Evolutionary conservation across 106 monocot species (phyloP).

Genomic region (Dactylorhiza incarnata): DNA sequence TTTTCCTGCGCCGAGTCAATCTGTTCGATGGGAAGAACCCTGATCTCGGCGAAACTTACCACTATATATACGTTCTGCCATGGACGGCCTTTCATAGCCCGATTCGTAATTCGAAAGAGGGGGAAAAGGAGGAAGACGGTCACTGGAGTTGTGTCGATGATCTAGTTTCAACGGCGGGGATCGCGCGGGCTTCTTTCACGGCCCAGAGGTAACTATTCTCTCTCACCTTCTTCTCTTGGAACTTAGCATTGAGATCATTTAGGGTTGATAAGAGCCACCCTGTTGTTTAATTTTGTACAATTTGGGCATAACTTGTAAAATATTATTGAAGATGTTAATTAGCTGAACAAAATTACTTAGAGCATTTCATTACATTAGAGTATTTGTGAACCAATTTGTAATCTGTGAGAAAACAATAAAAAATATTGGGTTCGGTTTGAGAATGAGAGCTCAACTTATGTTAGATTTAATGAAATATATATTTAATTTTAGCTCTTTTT

Average conservation of each 20-base stretch:
- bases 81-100: neutral
- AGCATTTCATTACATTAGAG: no score
- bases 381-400: no score
- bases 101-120: neutral
- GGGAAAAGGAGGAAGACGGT: neutral
- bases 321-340: no score
- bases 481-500: no score
- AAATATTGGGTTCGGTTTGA: no score
- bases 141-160: neutral
- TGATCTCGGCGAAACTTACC: neutral
- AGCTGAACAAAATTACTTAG: no score
- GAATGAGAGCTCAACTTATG: no score
- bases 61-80: neutral
- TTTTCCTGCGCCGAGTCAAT: neutral
- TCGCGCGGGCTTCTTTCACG: neutral
- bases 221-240: neutral
- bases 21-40: neutral
- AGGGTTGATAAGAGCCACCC: neutral
- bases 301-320: no score
- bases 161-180: neutral
- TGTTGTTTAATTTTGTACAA: no score
- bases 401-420: no score
- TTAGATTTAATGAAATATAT: no score
- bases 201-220: neutral
- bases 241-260: neutral